Conservation (phyloP, 163 green algal species). For the Chlamydomonas reinhardtii region DNA sequence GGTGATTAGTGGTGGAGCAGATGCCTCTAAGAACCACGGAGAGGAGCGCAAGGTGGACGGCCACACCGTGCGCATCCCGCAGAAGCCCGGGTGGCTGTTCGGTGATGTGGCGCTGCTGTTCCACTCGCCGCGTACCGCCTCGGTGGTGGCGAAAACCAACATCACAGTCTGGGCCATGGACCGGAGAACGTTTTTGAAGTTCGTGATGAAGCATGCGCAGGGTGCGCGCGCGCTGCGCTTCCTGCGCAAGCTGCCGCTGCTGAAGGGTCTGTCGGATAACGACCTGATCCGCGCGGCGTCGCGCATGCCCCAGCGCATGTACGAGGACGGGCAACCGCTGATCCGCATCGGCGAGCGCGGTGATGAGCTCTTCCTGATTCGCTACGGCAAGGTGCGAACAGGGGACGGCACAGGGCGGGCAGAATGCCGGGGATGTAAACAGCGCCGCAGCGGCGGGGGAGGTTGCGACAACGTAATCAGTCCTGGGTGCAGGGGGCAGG, state of each 20-base stretch:
- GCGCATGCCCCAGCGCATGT: constrained; percentile 76
- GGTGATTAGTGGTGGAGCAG: constrained; percentile 68
- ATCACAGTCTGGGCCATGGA: constrained; percentile 80
- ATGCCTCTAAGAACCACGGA: constrained; percentile 52
- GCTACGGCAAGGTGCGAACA: constrained; percentile 74
- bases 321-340: constrained; percentile 73
- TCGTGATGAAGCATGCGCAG: constrained; percentile 82
- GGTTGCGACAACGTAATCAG: too few relatives aligned
- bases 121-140: constrained; percentile 78
- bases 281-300: constrained; percentile 69
- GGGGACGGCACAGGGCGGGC: not conserved
- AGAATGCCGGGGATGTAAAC: not conserved
- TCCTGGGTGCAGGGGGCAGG: too few relatives aligned
- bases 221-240: constrained; percentile 78
- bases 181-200: constrained; percentile 75
- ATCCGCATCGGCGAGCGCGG: constrained; percentile 78
- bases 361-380: constrained; percentile 82
- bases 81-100: constrained; percentile 83
- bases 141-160: constrained; percentile 73
- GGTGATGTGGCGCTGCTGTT: constrained; percentile 86
- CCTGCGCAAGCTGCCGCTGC: constrained; percentile 82
- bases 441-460: too few relatives aligned
- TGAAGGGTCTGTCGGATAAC: constrained; percentile 84
- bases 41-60: constrained; percentile 71
- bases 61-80: constrained; percentile 73